Percentiles rank a stretch among this genome's conserved stretches.
phyloP scores from a whole-genome alignment of 2,329 filamentous ascomycete species.

The Calonectria ilicicola region DNA sequence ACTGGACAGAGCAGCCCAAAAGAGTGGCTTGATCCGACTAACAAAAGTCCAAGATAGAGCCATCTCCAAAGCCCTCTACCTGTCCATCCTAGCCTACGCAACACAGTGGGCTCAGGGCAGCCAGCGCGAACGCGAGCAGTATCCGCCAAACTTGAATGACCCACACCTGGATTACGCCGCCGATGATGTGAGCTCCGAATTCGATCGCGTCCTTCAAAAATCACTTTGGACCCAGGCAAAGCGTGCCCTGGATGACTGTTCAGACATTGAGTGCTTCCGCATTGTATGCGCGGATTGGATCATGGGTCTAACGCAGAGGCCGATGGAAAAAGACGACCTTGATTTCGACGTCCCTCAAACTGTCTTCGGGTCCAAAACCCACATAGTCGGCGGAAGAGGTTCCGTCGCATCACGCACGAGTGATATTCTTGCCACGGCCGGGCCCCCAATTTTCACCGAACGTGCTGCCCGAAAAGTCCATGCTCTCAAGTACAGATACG shows the following conservation, averaged over 20 bases:
- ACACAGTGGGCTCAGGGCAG: constrained; percentile 56
- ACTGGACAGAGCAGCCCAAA: constrained; percentile 57
- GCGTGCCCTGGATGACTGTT: constrained; percentile 48
- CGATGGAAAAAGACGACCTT: constrained; percentile 40
- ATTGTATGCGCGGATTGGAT: constrained; percentile 54
- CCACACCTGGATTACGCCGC: constrained; percentile 30
- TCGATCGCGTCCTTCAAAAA: constrained; percentile 52
- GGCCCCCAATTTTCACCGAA: constrained; percentile 47
- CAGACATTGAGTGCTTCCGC: constrained; percentile 52
- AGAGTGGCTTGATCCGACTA: constrained; percentile 53
- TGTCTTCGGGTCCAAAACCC: constrained; percentile 28
- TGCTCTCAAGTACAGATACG: constrained; percentile 49
- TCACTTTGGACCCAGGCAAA: constrained; percentile 53
- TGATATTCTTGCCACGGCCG: constrained; percentile 40
- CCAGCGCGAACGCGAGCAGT: constrained; percentile 39
- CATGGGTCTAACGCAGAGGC: constrained; percentile 52
- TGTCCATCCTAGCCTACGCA: constrained; percentile 64
- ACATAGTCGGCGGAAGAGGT: constrained; percentile 31
- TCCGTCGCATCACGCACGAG: constrained; percentile 46
- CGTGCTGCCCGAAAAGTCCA: constrained; percentile 52
- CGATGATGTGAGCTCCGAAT: constrained; percentile 46
- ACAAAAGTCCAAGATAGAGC: constrained; percentile 55
- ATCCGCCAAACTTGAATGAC: constrained; percentile 30
- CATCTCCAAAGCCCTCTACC: constrained; percentile 58
- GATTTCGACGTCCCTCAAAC: constrained; percentile 23